Evolutionary conservation across 805 yeast species (phyloP).

Genomic region (Candida maris): DNA sequence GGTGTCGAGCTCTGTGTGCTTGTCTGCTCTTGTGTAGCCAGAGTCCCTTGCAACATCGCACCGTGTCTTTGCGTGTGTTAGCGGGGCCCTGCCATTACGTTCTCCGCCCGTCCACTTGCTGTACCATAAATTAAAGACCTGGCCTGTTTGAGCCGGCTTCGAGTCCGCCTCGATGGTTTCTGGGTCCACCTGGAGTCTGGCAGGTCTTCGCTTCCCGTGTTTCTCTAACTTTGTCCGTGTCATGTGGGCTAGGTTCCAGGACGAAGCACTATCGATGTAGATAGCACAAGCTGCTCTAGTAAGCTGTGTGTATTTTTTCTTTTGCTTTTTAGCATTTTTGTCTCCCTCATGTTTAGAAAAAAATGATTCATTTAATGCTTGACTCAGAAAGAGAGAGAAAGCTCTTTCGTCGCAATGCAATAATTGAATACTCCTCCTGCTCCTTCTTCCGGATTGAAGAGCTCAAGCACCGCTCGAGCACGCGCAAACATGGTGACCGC

Average conservation of each 20-base stretch:
- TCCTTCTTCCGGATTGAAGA: no score
- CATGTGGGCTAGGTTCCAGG: no score
- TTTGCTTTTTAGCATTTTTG: no score
- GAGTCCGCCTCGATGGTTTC: slow-evolving; percentile 50
- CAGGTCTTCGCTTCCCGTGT: slow-evolving; percentile 40
- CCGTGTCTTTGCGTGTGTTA: slow-evolving; percentile 49
- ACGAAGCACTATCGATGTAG: no score
- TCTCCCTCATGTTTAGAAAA: no score
- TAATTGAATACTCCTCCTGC: no score
- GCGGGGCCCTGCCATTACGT: slow-evolving; percentile 36
- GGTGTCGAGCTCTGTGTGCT: slow-evolving; percentile 29
- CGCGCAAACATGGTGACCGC: slow-evolving; percentile 3
- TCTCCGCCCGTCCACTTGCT: slow-evolving; percentile 85
- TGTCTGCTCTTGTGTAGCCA: slow-evolving; percentile 72
- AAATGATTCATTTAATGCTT: no score
- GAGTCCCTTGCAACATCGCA: slow-evolving; percentile 61
- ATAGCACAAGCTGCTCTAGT: no score
- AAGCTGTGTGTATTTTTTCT: no score
- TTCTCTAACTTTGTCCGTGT: neutral
- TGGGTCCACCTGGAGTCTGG: slow-evolving; percentile 72
- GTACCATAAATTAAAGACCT: slow-evolving; percentile 83
- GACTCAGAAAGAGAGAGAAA: no score
- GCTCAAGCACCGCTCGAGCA: no score
- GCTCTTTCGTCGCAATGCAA: no score
- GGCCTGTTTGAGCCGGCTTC: slow-evolving; percentile 77